Conservation (phyloP, 768 basidiomycete species). For the Phlegmacium glaucopus region DNA sequence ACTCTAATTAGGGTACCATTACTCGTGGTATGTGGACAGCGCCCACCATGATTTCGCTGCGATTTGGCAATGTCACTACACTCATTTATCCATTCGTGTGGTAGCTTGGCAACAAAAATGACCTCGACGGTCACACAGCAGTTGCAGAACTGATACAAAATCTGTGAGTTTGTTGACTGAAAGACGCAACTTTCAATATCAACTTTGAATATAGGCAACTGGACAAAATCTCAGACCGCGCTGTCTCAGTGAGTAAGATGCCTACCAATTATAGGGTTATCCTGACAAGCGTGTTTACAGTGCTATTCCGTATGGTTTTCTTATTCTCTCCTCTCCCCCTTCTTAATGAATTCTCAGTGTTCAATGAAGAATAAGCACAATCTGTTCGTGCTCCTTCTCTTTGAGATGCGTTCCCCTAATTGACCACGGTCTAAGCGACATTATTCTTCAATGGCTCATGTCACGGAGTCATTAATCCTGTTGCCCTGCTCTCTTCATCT, state of each 20-base stretch:
- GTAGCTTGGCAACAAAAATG: constrained; percentile 92
- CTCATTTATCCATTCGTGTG: too few relatives aligned
- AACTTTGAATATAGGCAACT: constrained; percentile 48
- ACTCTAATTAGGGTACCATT: constrained; percentile 70
- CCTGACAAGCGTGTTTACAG: constrained; percentile 30
- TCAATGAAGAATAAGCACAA: constrained; percentile 97
- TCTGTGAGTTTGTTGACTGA: constrained; percentile 45
- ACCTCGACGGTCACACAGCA: constrained; percentile 68
- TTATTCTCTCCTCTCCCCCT: not conserved
- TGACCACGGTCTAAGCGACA: constrained; percentile 50
- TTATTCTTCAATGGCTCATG: constrained; percentile 85
- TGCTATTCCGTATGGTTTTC: constrained; percentile 68
- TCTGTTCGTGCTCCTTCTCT: constrained; percentile 45
- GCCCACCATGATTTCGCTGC: not conserved
- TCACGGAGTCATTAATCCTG: constrained; percentile 59
- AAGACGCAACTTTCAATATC: not conserved
- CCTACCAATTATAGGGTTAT: not conserved
- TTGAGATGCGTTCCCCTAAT: not conserved
- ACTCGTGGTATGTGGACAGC: constrained; percentile 60
- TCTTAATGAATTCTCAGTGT: constrained; percentile 49
- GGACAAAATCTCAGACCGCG: constrained; percentile 74
- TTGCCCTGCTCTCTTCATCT: not conserved
- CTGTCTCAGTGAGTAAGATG: constrained; percentile 73
- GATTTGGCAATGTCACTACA: not conserved
- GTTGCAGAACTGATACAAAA: constrained; percentile 82